A percentile compares a stretch with the other conserved stretches of the same genome.
These are phyloP conservation scores for Mortierella claussenii DNA, from an alignment of 192 early-diverging fungal species.

Conservation along the genomic window DNA sequence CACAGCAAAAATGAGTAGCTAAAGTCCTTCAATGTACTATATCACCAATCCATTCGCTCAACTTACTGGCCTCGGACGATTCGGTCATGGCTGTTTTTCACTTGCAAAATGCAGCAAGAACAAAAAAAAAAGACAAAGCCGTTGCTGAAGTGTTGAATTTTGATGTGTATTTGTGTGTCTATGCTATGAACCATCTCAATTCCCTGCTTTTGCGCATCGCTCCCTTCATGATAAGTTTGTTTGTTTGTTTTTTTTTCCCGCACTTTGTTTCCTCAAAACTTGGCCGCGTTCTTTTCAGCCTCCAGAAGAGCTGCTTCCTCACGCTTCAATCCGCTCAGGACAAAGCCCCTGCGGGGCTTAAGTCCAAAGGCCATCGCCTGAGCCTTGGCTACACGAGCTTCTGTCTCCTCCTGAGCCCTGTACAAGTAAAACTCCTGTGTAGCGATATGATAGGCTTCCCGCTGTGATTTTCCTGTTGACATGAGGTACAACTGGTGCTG, in stretches of 20 bases:
- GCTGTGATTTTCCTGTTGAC: slow-evolving; percentile 69
- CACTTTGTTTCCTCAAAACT: slow-evolving; percentile 24
- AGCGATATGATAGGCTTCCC: slow-evolving; percentile 83
- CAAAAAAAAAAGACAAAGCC: background rate
- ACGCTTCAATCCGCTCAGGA: slow-evolving; percentile 50
- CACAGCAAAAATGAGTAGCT: no score
- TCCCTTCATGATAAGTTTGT: no score
- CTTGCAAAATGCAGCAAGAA: background rate
- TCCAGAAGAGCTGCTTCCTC: slow-evolving; percentile 41
- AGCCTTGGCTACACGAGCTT: slow-evolving; percentile 70
- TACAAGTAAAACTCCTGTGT: slow-evolving; percentile 83
- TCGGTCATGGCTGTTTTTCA: no score
- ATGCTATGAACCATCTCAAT: no score
- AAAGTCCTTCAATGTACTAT: no score
- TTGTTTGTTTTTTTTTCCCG: no score
- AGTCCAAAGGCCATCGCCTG: slow-evolving; percentile 61
- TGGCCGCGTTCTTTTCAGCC: slow-evolving; percentile 30
- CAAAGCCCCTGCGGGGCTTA: slow-evolving; percentile 47
- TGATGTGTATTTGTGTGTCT: no score
- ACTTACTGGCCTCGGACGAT: no score
- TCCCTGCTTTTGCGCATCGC: no score
- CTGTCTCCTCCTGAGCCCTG: slow-evolving; percentile 82
- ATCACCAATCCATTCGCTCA: no score
- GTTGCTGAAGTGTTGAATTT: background rate
- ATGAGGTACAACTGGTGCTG: slow-evolving; percentile 87